phyloP scores from a whole-genome alignment of 23 red algal species.

The Cyanidioschyzon merolae region DNA sequence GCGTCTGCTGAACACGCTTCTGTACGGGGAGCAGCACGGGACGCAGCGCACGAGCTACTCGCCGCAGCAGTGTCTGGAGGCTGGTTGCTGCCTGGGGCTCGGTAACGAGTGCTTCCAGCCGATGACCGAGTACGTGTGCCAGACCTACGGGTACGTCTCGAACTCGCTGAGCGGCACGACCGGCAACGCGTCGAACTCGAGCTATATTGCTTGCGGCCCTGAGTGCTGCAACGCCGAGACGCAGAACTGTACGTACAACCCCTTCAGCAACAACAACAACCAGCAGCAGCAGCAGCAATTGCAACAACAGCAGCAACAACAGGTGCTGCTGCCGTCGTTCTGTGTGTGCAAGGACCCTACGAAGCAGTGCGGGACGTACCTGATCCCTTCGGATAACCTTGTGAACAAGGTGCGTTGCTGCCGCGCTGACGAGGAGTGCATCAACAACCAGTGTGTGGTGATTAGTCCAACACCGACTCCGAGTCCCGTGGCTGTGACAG shows the following conservation, averaged over 20 bases:
- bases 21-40: background rate
- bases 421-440: background rate
- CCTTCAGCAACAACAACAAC: background rate
- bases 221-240: slow-evolving; percentile 19
- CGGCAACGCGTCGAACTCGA: background rate
- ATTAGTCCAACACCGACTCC: background rate
- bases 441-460: slow-evolving; percentile 6
- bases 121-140: slow-evolving; percentile 9
- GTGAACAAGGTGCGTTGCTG: slow-evolving; percentile 21
- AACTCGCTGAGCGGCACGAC: background rate
- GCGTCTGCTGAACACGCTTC: background rate
- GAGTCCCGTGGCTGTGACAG: background rate
- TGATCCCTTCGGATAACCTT: slow-evolving; percentile 18
- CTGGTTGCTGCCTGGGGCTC: background rate
- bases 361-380: slow-evolving; percentile 15
- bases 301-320: background rate
- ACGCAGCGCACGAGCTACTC: background rate
- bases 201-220: background rate
- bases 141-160: background rate
- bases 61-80: slow-evolving; percentile 15
- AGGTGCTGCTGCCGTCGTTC: background rate
- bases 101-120: slow-evolving; percentile 5
- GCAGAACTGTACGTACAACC: slow-evolving; percentile 15
- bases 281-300: background rate
- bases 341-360: slow-evolving; percentile 15